These are phyloP conservation scores for Chimonanthus praecox DNA, from an alignment of 164 flowering plant species.

Conservation along the genomic window DNA sequence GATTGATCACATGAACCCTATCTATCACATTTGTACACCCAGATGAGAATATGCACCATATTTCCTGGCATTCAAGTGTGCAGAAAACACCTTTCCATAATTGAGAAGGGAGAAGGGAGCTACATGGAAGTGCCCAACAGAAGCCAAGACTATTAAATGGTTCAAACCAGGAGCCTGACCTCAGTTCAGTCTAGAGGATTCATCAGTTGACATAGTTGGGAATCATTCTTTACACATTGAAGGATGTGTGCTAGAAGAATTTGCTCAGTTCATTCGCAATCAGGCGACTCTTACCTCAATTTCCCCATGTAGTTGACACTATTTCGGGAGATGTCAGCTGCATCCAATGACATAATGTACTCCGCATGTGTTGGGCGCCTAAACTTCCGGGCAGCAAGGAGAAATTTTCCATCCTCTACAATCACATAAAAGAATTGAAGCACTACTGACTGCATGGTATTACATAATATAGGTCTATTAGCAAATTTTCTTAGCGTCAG, in stretches of 20 bases:
- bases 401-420: constrained; percentile 20
- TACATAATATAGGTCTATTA: too few relatives aligned
- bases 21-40: too few relatives aligned
- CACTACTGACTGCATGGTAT: background rate
- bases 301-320: constrained; percentile 19
- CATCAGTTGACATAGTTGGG: background rate
- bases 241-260: background rate
- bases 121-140: too few relatives aligned
- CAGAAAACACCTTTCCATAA: too few relatives aligned
- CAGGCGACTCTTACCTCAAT: constrained; percentile 9
- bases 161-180: background rate
- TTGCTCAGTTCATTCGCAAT: background rate
- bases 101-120: too few relatives aligned
- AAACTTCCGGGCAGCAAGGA: constrained; percentile 19
- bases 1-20: too few relatives aligned
- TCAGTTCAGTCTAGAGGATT: background rate
- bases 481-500: too few relatives aligned
- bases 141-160: background rate
- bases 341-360: constrained; percentile 17
- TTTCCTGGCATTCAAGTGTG: too few relatives aligned
- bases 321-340: constrained; percentile 13
- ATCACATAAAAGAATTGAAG: background rate
- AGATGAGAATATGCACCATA: too few relatives aligned
- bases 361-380: constrained; percentile 19
- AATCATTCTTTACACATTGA: background rate